Evolutionary conservation across 495 filamentous ascomycete species (phyloP), one percentile per base, ranked within the genome.

Genomic region (Daldinia caldariorum): DNA sequence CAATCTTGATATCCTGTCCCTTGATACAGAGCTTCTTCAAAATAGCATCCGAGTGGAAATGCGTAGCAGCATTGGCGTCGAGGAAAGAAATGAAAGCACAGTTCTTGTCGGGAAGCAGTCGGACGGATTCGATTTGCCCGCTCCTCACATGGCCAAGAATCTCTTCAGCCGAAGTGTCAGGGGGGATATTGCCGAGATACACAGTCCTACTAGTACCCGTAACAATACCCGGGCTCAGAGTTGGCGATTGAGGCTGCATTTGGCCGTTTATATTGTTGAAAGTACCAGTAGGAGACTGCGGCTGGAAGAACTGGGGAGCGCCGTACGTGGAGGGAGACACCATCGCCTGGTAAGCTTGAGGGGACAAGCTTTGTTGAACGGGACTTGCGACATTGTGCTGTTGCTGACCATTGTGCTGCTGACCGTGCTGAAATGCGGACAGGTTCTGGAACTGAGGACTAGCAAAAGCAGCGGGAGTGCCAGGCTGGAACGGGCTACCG

Each of bases 41-140:
- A 76, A 99, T 98, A 63, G 95, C 95, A 85, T 99, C 95, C 31
- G 95, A 99, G 83, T 99, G 95, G 82, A 99, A 99, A 79, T 99
- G 95, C 22, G 94, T 97, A 51, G 95, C 95, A 31, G 96, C 97
- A 82, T 92, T 94, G 68, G 93, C 92, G 75, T 99, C 95, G 69
- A 98, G 84, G 81, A 99, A 99, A 12, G 95, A 99, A 75, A 99
- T 99, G 83, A 99, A 99, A 66, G 95, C 95, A 80, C 95, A 99
- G 84, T 98, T 99, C 91, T 98, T 99, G 82, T 99, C 95, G 16
- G 94, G 92, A 38, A 99, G 87, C 69, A 98, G 85, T 67, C 95
- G 89, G 39, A 98, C 95, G 26, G 96, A 98, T 83, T 99, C 95
- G 79, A 99, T 99, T 74, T 97, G 96, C 37, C 95, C 95, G 79